phyloP scores from a whole-genome alignment of 2,329 filamentous ascomycete species.

The Botryotinia globosa region DNA sequence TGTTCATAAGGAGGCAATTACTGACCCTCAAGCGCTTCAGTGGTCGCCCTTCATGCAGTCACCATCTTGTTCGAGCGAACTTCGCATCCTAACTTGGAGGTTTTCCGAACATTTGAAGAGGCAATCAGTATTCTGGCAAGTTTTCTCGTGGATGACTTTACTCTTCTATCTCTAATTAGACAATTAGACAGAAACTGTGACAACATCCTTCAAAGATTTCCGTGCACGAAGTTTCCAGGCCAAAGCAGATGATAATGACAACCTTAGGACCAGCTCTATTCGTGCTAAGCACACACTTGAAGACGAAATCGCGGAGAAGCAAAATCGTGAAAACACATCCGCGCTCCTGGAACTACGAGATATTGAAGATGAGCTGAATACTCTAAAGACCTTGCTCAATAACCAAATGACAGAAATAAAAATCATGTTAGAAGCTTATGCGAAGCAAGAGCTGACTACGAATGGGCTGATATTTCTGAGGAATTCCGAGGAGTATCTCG shows the following conservation, averaged over 20 bases:
- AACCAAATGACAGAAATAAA: conserved; percentile 10
- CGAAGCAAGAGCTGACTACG: neutral
- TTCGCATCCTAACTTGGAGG: neutral
- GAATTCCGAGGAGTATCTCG: conserved; percentile 11
- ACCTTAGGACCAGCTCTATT: conserved; percentile 15
- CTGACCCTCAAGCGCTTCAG: neutral
- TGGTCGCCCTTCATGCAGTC: neutral
- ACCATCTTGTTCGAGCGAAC: neutral
- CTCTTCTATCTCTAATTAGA: neutral
- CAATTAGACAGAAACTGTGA: conserved; percentile 21
- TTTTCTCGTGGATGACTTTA: neutral
- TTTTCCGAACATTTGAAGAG: conserved; percentile 21
- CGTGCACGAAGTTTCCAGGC: conserved; percentile 17
- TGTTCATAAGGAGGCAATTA: neutral
- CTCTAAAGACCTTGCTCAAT: conserved; percentile 10
- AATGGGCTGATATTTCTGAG: conserved; percentile 16
- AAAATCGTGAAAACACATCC: conserved; percentile 24
- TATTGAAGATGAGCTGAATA: conserved; percentile 24
- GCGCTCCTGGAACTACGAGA: conserved; percentile 21
- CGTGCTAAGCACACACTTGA: conserved; percentile 19
- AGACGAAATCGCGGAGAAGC: conserved; percentile 16
- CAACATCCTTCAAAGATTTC: conserved; percentile 21
- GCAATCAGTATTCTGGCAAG: conserved; percentile 24
- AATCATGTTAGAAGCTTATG: conserved; percentile 14
- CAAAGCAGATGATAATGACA: conserved; percentile 15